Percentiles rank a stretch among this genome's conserved stretches.
phyloP scores from a whole-genome alignment of 2,329 filamentous ascomycete species.

The Exophiala sp. region DNA sequence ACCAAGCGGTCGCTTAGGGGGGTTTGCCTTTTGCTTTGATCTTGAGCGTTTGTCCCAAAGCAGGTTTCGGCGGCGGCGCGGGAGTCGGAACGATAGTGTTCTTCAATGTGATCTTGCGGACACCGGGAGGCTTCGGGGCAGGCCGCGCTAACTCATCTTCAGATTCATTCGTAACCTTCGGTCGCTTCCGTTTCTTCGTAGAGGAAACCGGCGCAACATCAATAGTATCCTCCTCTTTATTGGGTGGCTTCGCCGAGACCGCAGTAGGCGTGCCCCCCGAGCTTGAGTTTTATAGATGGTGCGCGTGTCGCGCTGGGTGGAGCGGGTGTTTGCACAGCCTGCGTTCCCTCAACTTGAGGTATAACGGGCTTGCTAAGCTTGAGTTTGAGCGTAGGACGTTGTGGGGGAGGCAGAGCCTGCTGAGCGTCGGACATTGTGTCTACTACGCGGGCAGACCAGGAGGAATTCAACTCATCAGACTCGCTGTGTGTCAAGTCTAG shows the following conservation, averaged over 20 bases:
- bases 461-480: background rate
- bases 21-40: conserved; percentile 63
- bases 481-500: conserved; percentile 13
- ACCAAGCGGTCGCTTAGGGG: conserved; percentile 64
- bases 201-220: conserved; percentile 26
- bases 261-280: conserved; percentile 14
- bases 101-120: conserved; percentile 36
- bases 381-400: conserved; percentile 30
- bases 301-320: conserved; percentile 20
- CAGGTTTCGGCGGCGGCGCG: conserved; percentile 13
- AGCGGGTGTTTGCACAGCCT: conserved; percentile 18
- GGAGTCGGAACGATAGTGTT: conserved; percentile 23
- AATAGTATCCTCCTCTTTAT: conserved; percentile 16
- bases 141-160: conserved; percentile 13
- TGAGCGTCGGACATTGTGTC: conserved; percentile 13
- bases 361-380: conserved; percentile 25
- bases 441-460: background rate
- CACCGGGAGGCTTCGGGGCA: conserved; percentile 13
- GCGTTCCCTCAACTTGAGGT: conserved; percentile 16
- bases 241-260: conserved; percentile 18
- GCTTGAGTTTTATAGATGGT: conserved; percentile 28
- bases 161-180: conserved; percentile 2
- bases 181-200: conserved; percentile 30
- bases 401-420: conserved; percentile 2
- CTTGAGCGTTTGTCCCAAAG: conserved; percentile 44